A percentile compares a stretch with the other conserved stretches of the same genome.
These are phyloP conservation scores for Schwanniomyces sp. DNA, from an alignment of 805 yeast genomes.

Conservation along the genomic window DNA sequence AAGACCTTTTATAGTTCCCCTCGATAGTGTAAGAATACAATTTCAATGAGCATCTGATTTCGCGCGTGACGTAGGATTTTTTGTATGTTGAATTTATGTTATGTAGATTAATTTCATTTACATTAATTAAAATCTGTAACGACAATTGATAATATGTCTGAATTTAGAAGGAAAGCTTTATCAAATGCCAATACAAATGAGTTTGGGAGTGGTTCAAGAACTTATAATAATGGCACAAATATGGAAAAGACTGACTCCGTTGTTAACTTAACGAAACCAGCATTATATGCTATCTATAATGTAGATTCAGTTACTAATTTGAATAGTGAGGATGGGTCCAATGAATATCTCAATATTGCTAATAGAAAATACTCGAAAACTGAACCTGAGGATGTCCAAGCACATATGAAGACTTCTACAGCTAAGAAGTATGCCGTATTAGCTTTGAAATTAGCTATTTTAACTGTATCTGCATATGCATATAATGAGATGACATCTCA, in stretches of 20 bases:
- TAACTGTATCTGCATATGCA: slow-evolving; percentile 48
- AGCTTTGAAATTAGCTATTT: slow-evolving; percentile 19
- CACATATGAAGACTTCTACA: neutral
- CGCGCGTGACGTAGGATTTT: slow-evolving; percentile 4
- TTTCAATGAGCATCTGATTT: neutral
- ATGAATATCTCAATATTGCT: neutral
- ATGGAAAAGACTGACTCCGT: slow-evolving; percentile 42
- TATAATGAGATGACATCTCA: slow-evolving; percentile 55
- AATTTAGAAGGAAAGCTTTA: slow-evolving; percentile 16
- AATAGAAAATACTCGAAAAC: neutral
- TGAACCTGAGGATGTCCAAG: neutral
- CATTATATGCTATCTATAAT: slow-evolving; percentile 51
- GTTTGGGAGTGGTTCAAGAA: slow-evolving; percentile 5
- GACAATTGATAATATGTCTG: neutral
- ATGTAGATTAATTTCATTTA: neutral
- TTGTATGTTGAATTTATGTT: neutral
- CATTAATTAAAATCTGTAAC: neutral
- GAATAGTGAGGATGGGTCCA: slow-evolving; percentile 19
- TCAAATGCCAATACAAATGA: slow-evolving; percentile 16
- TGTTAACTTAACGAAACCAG: slow-evolving; percentile 49
- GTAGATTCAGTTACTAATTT: slow-evolving; percentile 40
- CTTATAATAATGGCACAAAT: slow-evolving; percentile 17
- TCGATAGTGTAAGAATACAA: neutral
- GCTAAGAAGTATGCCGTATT: neutral
- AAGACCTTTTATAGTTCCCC: slow-evolving; percentile 12